Evolutionary conservation across 208 protist species (phyloP), one percentile per base, ranked within the genome.

Genomic region (Leptomonas seymouri): DNA sequence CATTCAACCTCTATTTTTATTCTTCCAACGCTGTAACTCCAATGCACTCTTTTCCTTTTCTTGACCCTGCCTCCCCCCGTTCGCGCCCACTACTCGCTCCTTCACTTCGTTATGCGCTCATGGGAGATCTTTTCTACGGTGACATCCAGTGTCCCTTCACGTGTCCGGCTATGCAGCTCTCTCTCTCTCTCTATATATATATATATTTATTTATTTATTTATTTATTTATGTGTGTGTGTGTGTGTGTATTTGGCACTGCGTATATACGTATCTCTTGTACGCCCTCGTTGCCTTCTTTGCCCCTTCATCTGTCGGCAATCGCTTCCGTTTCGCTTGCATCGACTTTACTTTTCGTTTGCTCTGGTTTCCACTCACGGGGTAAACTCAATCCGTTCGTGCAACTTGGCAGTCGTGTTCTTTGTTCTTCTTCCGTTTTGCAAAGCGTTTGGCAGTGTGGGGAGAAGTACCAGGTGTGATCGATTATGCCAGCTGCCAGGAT

Each of bases 101-200:
- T 45, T 49, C n/a, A 18, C 9, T 44, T n/a, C 44, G 49, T n/a
- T 9, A 39, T 39, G 34, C 34, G 7, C 9, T 53, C 68, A n/a
- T n/a, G n/a, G n/a, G n/a, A n/a, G n/a, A n/a, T n/a, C 45, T 67
- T 64, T 53, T 53, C 20, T 63, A 28, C 59, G 46, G 45, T 55
- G 27, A 20, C 46, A 54, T 65, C 45, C 51, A 30, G 42, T 31
- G 45, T 65, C n/a, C 59, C 21, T 21, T 39, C 25, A 28, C 41
- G 49, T 34, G 25, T 16, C 11, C n/a, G 12, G n/a, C 4, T 31
- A 45, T 46, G 11, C 3, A 8, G 0, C 27, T 70, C 39, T 45
- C 7, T 46, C 23, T 53, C 34, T 61, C 56, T 42, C 53, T 39
- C 18, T 60, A 11, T 60, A 55, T 54, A 51, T 60, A 12, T 31